Evolutionary conservation across 129 eudicot species (phyloP).

Genomic region (Flaveria bidentis): DNA sequence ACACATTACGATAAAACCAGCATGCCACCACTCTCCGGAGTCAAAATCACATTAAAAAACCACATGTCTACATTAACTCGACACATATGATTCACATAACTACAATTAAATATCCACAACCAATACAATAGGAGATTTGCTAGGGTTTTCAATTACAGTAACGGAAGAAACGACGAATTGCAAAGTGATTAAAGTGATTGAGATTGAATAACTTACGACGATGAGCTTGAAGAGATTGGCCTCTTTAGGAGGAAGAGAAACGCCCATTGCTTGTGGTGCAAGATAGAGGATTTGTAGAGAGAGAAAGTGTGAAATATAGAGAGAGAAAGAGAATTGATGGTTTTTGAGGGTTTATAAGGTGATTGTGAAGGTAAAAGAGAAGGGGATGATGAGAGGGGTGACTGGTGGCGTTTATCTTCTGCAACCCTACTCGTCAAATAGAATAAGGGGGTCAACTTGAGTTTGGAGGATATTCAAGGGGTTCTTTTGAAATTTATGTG

Average conservation of each 20-base stretch:
- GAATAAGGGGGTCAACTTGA: not conserved
- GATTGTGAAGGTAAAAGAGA: slow-evolving; percentile 31
- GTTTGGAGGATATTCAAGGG: not conserved
- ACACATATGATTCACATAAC: not conserved
- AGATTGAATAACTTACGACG: slow-evolving; percentile 61
- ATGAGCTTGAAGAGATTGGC: slow-evolving; percentile 99
- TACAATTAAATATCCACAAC: slow-evolving; percentile 21
- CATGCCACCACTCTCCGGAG: slow-evolving; percentile 12
- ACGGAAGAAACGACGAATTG: slow-evolving; percentile 6
- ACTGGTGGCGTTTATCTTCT: slow-evolving; percentile 95
- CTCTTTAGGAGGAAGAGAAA: slow-evolving; percentile 94
- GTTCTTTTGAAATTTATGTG: not conserved
- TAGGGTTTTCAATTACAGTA: slow-evolving; percentile 49
- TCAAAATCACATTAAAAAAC: not conserved
- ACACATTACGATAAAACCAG: slow-evolving; percentile 12
- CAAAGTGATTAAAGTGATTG: slow-evolving; percentile 23
- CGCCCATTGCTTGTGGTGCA: slow-evolving; percentile 69
- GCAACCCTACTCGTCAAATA: slow-evolving; percentile 71
- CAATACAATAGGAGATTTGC: slow-evolving; percentile 12
- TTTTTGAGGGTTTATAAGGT: slow-evolving; percentile 38
- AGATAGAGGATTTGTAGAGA: slow-evolving; percentile 6
- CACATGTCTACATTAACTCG: slow-evolving; percentile 18
- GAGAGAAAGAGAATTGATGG: slow-evolving; percentile 28
- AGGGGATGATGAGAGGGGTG: slow-evolving; percentile 31
- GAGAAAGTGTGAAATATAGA: slow-evolving; percentile 6